Conservation (phyloP, 1,284 basidiomycete genomes). For the Singerocomus inundabilis region DNA sequence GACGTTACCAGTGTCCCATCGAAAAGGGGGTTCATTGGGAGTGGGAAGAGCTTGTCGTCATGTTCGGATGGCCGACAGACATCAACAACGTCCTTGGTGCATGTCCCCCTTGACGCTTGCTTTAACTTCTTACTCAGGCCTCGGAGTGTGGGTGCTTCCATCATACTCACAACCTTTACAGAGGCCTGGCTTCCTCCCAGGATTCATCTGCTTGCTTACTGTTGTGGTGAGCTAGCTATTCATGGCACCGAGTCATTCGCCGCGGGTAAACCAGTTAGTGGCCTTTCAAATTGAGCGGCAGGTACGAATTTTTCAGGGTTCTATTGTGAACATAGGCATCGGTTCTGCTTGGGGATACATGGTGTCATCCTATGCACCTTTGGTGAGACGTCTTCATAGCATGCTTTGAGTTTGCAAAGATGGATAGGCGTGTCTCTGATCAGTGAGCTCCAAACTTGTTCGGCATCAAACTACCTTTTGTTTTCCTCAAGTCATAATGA, state of each 20-base stretch:
- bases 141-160: constrained; percentile 31
- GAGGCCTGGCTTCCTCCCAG: constrained; percentile 37
- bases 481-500: too few relatives aligned
- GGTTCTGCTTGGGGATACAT: constrained; percentile 37
- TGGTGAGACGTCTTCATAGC: constrained; percentile 28
- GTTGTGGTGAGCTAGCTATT: constrained; percentile 6
- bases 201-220: constrained; percentile 42
- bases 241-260: constrained; percentile 25
- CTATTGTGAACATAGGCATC: constrained; percentile 44
- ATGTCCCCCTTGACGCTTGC: constrained; percentile 8
- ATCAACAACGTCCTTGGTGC: constrained; percentile 33
- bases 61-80: constrained; percentile 42
- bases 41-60: constrained; percentile 41
- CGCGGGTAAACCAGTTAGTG: constrained; percentile 34
- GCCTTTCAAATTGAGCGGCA: neutral
- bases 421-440: constrained; percentile 38
- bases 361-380: constrained; percentile 41
- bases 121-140: neutral
- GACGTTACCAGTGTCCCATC: constrained; percentile 23
- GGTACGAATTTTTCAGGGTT: constrained; percentile 26
- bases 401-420: neutral
- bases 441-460: constrained; percentile 25
- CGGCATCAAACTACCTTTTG: too few relatives aligned
- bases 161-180: constrained; percentile 35
- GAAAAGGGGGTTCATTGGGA: constrained; percentile 41